A percentile compares a stretch with the other conserved stretches of the same genome.
These are phyloP conservation scores for Ceratobasidium sp. DNA, from an alignment of 1,284 basidiomycete genomes.

Conservation along the genomic window DNA sequence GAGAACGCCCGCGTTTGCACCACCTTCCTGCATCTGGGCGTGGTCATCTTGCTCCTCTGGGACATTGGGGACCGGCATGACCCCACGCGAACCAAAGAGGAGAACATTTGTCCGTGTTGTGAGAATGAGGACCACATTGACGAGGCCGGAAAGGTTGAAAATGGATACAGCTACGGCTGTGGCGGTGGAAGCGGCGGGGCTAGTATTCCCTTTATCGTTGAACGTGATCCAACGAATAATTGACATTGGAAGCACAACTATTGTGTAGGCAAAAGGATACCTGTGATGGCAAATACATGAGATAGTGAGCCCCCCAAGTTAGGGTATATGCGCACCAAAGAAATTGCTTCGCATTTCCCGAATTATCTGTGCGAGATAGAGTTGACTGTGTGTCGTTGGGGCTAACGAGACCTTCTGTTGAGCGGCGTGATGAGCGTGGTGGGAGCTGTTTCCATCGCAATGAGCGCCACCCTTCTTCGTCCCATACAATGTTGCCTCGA, in stretches of 20 bases:
- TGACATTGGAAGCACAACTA: slow-evolving; percentile 48
- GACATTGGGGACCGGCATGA: background rate
- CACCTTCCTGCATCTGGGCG: background rate
- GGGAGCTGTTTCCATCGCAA: slow-evolving; percentile 1
- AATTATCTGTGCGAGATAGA: background rate
- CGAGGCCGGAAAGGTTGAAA: slow-evolving; percentile 48
- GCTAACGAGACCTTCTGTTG: slow-evolving; percentile 17
- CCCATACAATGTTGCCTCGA: slow-evolving; percentile 37
- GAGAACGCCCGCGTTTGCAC: background rate
- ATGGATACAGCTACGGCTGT: slow-evolving; percentile 46
- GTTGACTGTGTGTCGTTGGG: slow-evolving; percentile 32
- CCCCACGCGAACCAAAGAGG: slow-evolving; percentile 6
- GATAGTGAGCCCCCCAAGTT: slow-evolving; percentile 20
- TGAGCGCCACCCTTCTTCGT: slow-evolving; percentile 26
- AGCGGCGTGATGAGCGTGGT: background rate
- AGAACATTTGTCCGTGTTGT: slow-evolving; percentile 45
- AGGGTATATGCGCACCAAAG: slow-evolving; percentile 42
- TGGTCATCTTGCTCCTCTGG: background rate
- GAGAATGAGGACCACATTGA: slow-evolving; percentile 47
- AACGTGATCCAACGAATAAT: slow-evolving; percentile 49
- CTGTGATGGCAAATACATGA: slow-evolving; percentile 34
- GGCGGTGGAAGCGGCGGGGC: slow-evolving; percentile 17
- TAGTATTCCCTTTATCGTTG: slow-evolving; percentile 10
- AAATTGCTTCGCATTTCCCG: background rate
- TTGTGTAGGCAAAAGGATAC: slow-evolving; percentile 49